Base-by-base conservation (phyloP, 2,329 filamentous ascomycete species). In the Zasmidium cellare region DNA sequence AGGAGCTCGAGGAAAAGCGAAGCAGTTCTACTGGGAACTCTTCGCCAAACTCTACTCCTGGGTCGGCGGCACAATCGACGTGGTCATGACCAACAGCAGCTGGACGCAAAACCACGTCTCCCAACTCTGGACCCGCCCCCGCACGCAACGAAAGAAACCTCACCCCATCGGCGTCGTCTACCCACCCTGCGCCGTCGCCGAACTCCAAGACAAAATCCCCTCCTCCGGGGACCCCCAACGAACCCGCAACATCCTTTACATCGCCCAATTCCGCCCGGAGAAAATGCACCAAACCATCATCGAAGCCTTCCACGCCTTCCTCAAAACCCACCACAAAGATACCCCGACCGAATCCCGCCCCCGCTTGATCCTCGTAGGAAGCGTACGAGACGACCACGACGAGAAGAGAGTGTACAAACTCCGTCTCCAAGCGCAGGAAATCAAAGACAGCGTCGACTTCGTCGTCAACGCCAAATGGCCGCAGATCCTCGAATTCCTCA, bases 51-150 rank as follows among this genome's bases (percentile, higher is more conserved):
- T 96, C 1, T 99, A 99, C 76, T 87, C 88, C 47, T 86, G 84
- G 76, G 88, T 96, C 46, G 94, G 94, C 20, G 84, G 88, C 20
- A 87, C 88, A 16, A 85, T 97, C 46, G 92, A 99, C 71, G 85
- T 96, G 0, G 93, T 97, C 65, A 96, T 97, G 91, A 96, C 94
- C 58, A 99, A 99, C 75, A 96, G 91, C 3, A 90, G 84, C 58
- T 99, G 94, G 94, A 99, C 94, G 0, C 89, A 94, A 62, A 82
- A 77, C 1, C 92, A 97, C 70, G 88, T 97, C 64, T 83, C 86
- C 62, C 82, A 84, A 7, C 81, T 97, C 7, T 97, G 93, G 93
- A 87, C 87, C 0, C 68, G 65, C 6, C 72, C 72, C 35, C 74
- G 74, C n/a, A 71, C 82, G 79, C 71, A 72, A 55, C 53, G 78